Percentiles rank a stretch among this genome's conserved stretches.
Conservation (phyloP, 2,329 filamentous ascomycete genomes). For the Colletotrichum tanaceti region DNA sequence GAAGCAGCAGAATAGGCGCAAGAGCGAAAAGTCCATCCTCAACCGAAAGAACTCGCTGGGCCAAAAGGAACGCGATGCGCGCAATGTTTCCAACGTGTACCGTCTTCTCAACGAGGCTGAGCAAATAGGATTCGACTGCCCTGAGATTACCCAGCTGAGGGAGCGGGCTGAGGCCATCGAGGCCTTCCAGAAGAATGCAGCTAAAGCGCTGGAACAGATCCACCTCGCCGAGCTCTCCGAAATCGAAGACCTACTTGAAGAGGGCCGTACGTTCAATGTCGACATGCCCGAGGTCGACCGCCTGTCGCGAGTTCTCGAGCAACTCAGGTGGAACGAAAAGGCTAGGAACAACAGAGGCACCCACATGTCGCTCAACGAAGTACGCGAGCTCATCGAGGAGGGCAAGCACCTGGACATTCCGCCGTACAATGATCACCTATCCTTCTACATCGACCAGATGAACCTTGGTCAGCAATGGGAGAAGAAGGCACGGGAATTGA, state of each 20-base stretch:
- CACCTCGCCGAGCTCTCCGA: constrained; percentile 73
- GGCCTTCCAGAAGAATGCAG: constrained; percentile 83
- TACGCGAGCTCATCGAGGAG: constrained; percentile 80
- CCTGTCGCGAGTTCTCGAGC: constrained; percentile 82
- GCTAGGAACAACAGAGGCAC: constrained; percentile 73
- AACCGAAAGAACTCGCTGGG: constrained; percentile 70
- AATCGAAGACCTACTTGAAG: constrained; percentile 92
- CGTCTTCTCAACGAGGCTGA: constrained; percentile 86
- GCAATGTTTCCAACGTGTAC: constrained; percentile 89
- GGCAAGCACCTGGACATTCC: constrained; percentile 82
- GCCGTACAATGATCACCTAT: constrained; percentile 82
- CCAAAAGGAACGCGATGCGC: constrained; percentile 86
- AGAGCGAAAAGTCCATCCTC: constrained; percentile 90
- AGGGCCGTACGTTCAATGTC: constrained; percentile 88
- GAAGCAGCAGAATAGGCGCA: constrained; percentile 96
- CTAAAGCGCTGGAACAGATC: constrained; percentile 75
- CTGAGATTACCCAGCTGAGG: constrained; percentile 85
- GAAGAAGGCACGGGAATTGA: constrained; percentile 89
- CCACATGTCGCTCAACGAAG: constrained; percentile 80
- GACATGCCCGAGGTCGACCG: constrained; percentile 90
- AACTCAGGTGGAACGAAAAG: constrained; percentile 88
- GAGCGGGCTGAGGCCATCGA: constrained; percentile 88
- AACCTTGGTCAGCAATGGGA: constrained; percentile 88
- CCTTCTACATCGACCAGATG: constrained; percentile 80
- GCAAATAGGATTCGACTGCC: constrained; percentile 90